A percentile compares a stretch with the other conserved stretches of the same genome.
phyloP scores from a whole-genome alignment of 768 basidiomycete genomes.

The Multifurca ochricompacta region DNA sequence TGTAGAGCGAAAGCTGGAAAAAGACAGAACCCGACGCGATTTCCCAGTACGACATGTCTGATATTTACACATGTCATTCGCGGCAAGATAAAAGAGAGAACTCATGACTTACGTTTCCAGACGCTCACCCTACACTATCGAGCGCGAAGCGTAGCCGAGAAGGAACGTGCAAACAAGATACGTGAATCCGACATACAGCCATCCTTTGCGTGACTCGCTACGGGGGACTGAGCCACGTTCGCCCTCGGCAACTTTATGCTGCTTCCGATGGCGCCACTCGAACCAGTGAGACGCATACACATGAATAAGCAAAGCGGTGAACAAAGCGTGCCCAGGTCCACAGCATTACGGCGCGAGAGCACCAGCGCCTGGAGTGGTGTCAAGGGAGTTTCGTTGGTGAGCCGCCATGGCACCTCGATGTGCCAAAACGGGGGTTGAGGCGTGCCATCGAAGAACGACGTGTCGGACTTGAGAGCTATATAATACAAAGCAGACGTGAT shows the following conservation, averaged over 20 bases:
- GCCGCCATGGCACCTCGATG: conserved; percentile 62
- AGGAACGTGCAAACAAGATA: conserved; percentile 43
- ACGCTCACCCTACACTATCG: conserved; percentile 37
- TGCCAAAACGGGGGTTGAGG: conserved; percentile 58
- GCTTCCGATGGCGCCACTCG: conserved; percentile 44
- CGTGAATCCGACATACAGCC: conserved; percentile 60
- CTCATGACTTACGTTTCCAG: conserved; percentile 55
- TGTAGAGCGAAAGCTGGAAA: conserved; percentile 88
- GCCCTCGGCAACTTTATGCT: conserved; percentile 44
- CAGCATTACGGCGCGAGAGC: conserved; percentile 64
- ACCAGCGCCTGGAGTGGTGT: conserved; percentile 48
- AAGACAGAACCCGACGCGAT: conserved; percentile 64
- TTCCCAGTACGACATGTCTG: conserved; percentile 77
- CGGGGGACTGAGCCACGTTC: conserved; percentile 73
- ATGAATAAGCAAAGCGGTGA: conserved; percentile 70
- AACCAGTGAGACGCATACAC: conserved; percentile 70
- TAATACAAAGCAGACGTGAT: conserved; percentile 64
- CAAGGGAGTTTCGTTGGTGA: conserved; percentile 37
- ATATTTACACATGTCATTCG: not conserved
- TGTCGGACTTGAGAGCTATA: conserved; percentile 35
- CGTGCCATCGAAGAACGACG: conserved; percentile 21
- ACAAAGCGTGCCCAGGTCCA: conserved; percentile 75
- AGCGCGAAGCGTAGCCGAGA: conserved; percentile 43
- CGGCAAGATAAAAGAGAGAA: not conserved
- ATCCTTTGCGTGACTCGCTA: conserved; percentile 54